Evolutionary conservation across 1,284 basidiomycete species (phyloP).

Genomic region (Malassezia nana): DNA sequence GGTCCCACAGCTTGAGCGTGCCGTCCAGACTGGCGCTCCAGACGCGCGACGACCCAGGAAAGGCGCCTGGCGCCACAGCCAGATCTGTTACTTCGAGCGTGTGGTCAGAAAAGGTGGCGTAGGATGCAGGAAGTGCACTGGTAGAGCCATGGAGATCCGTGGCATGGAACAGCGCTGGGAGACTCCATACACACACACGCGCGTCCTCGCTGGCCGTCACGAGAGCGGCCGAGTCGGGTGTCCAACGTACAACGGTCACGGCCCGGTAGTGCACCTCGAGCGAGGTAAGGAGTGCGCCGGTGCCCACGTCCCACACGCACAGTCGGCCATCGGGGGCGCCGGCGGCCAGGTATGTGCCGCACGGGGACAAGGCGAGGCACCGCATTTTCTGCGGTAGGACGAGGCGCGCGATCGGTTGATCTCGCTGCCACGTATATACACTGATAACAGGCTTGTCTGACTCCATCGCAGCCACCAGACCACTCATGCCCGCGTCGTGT

Average conservation of each 20-base stretch:
- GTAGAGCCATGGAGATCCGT: slow-evolving; percentile 25
- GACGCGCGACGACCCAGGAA: slow-evolving; percentile 62
- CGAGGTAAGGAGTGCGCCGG: slow-evolving; percentile 74
- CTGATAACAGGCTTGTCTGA: slow-evolving; percentile 68
- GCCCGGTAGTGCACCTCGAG: slow-evolving; percentile 93
- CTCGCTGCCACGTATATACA: slow-evolving; percentile 70
- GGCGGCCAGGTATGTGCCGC: slow-evolving; percentile 69
- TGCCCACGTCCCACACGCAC: slow-evolving; percentile 89
- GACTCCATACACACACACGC: slow-evolving; percentile 74
- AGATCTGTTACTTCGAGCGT: slow-evolving; percentile 79
- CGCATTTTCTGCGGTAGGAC: slow-evolving; percentile 79
- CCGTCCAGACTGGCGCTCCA: slow-evolving; percentile 77
- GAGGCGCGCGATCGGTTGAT: slow-evolving; percentile 59
- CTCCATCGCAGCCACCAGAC: slow-evolving; percentile 65
- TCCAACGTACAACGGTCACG: slow-evolving; percentile 71
- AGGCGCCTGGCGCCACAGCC: slow-evolving; percentile 64
- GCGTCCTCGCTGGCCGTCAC: slow-evolving; percentile 83
- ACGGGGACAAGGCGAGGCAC: slow-evolving; percentile 64
- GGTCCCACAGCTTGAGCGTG: slow-evolving; percentile 87
- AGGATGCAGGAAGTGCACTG: slow-evolving; percentile 57
- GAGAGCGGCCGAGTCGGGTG: slow-evolving; percentile 66
- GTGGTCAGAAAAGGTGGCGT: slow-evolving; percentile 75
- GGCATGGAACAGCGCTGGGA: slow-evolving; percentile 60
- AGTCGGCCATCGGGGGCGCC: slow-evolving; percentile 79
- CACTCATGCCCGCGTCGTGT: slow-evolving; percentile 58